Evolutionary conservation across 2,329 filamentous ascomycete genomes (phyloP).

Genomic region (Colletotrichum karsti): DNA sequence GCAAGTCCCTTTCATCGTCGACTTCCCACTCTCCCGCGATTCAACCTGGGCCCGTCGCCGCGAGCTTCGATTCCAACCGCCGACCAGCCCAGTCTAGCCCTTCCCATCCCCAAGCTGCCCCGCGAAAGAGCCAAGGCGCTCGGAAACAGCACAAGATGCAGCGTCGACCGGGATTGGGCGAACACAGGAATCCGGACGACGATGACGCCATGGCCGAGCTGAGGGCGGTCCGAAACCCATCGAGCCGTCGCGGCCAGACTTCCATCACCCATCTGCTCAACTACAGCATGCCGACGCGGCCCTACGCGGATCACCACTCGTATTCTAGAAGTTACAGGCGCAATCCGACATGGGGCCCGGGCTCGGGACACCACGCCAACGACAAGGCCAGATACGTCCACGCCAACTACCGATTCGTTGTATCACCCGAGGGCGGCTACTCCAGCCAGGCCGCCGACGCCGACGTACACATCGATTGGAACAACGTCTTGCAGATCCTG

Average conservation of each 20-base stretch:
- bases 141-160: constrained; percentile 88
- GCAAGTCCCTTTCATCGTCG: constrained; percentile 60
- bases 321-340: constrained; percentile 69
- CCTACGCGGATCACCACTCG: constrained; percentile 64
- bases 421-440: constrained; percentile 84
- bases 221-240: constrained; percentile 63
- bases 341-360: constrained; percentile 83
- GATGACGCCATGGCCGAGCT: constrained; percentile 91
- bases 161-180: constrained; percentile 67
- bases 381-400: constrained; percentile 94
- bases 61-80: constrained; percentile 60
- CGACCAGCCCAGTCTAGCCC: constrained; percentile 51
- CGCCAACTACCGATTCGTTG: constrained; percentile 97
- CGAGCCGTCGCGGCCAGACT: constrained; percentile 87
- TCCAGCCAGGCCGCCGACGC: constrained; percentile 83
- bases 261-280: constrained; percentile 97
- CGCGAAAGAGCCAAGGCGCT: constrained; percentile 78
- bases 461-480: constrained; percentile 91
- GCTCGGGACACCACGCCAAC: constrained; percentile 87
- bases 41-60: constrained; percentile 50
- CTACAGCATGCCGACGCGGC: constrained; percentile 82
- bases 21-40: constrained; percentile 49
- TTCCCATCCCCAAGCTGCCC: constrained; percentile 48
- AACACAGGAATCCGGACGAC: constrained; percentile 62
- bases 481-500: constrained; percentile 87